Evolutionary conservation across 2,329 filamentous ascomycete species (phyloP), one percentile per base, ranked within the genome.

Genomic region (Cadophora luteo-olivacea): DNA sequence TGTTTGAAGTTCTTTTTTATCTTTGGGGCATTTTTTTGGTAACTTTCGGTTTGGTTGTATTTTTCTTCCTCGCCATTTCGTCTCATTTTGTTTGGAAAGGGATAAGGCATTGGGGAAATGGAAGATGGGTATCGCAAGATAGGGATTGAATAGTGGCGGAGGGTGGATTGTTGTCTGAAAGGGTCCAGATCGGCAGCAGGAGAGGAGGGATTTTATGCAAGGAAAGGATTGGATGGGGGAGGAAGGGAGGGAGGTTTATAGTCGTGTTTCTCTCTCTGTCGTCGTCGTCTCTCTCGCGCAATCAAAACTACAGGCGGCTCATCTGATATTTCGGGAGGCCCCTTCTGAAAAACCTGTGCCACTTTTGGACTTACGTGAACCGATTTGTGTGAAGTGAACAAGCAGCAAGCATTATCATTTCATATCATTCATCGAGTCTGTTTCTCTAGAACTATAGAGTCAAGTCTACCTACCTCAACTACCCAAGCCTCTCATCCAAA

Each of bases 401-500:
- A 41, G 29, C 19, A 52, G 14, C n/a, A 45, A 29, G 12, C 32
- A 14, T 55, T 52, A 2, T 45, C 41, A 45, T 45, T 16, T 14
- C 41, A 45, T 45, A 16, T 11, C 12, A 38, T 52, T 63, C n/a
- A 14, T 22, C 33, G 7, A n/a, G 7, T 36, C 29, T 38, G 58
- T 22, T 36, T 24, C 38, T 49, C 25, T 65, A 14, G 29, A 29
- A 29, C 29, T 29, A 29, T 29, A 29, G 29, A 29, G 29, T 29
- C 29, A 29, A 45, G 41, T 16, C 12, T 16, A 45, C 16, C 41
- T 45, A 16, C 11, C 11, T 19, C 12, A 69, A n/a, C 74, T 78
- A 81, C 62, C 78, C 79, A 61, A 94, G 83, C 75, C 93, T 86
- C 80, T 94, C 91, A 71, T 88, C 89, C 86, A 92, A 88, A 66